phyloP scores from a whole-genome alignment of 2,329 filamentous ascomycete species.

The Neocucurbitaria cava region DNA sequence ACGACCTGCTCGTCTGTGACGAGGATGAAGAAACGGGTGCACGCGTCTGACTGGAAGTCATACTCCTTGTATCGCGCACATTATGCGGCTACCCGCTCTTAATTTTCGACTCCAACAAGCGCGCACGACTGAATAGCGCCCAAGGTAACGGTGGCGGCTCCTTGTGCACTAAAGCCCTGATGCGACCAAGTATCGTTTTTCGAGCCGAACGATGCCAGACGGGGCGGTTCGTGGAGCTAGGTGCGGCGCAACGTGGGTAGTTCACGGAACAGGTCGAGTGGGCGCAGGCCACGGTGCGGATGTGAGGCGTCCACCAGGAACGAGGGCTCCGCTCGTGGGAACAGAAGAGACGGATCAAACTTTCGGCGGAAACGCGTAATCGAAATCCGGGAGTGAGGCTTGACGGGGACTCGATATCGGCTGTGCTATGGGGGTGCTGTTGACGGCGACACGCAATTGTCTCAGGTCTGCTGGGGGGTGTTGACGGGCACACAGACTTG shows the following conservation, averaged over 20 bases:
- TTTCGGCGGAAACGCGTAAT: constrained; percentile 12
- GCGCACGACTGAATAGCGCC: background rate
- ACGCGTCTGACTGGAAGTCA: constrained; percentile 49
- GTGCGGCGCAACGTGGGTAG: background rate
- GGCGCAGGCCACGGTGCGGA: background rate
- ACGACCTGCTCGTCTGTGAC: constrained; percentile 40
- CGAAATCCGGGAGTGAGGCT: constrained; percentile 15
- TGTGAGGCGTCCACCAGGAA: background rate
- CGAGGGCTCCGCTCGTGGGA: background rate
- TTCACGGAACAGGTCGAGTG: background rate
- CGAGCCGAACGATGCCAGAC: background rate
- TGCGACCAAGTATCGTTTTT: background rate
- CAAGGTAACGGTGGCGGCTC: background rate
- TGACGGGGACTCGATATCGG: constrained; percentile 5
- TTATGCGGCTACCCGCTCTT: constrained; percentile 47
- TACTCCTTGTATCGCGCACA: constrained; percentile 47
- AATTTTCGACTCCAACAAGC: background rate
- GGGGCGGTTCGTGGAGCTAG: background rate
- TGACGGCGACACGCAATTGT: constrained; percentile 37
- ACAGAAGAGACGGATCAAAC: background rate
- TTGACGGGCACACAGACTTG: constrained; percentile 15
- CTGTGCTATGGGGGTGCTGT: constrained; percentile 14
- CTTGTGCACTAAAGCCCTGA: background rate
- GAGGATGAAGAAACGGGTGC: constrained; percentile 38
- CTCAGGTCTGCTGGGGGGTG: constrained; percentile 36